Percentiles rank a stretch among this genome's conserved stretches.
Evolutionary conservation across 208 protist species (phyloP).

Genomic region (Leishmania arabica): DNA sequence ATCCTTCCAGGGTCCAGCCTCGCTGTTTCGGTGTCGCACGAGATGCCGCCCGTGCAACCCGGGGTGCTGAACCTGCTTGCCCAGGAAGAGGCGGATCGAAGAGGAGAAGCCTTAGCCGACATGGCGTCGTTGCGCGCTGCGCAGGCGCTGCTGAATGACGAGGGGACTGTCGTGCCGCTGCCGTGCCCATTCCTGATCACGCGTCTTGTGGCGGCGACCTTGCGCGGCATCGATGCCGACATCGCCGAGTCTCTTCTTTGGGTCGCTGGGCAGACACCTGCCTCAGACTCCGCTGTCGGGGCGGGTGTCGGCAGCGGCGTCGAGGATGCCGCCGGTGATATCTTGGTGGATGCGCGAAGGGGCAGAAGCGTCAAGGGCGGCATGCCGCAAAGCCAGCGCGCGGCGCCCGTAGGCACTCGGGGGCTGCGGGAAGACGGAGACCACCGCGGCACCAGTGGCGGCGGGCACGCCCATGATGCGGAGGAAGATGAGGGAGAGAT

Average conservation of each 20-base stretch:
- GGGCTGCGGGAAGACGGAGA: background rate
- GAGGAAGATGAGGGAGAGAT: background rate
- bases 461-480: background rate
- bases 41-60: constrained; percentile 9
- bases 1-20: constrained; percentile 39
- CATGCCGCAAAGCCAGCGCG: background rate
- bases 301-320: background rate
- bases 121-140: constrained; percentile 37
- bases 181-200: constrained; percentile 57
- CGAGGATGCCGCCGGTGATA: background rate
- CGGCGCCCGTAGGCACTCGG: background rate
- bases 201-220: constrained; percentile 54
- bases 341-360: background rate
- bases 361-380: background rate
- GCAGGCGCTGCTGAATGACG: constrained; percentile 39
- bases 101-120: constrained; percentile 18
- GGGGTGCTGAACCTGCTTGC: constrained; percentile 17
- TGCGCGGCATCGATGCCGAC: constrained; percentile 36
- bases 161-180: constrained; percentile 44
- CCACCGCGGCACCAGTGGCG: background rate
- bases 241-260: constrained; percentile 33
- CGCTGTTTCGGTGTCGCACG: constrained; percentile 18
- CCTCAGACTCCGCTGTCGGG: background rate
- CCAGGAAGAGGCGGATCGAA: constrained; percentile 21
- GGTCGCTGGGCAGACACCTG: constrained; percentile 14